Evolutionary conservation across 2,329 filamentous ascomycete genomes (phyloP), one percentile per base, ranked within the genome.

Genomic region (Beauveria varroae): DNA sequence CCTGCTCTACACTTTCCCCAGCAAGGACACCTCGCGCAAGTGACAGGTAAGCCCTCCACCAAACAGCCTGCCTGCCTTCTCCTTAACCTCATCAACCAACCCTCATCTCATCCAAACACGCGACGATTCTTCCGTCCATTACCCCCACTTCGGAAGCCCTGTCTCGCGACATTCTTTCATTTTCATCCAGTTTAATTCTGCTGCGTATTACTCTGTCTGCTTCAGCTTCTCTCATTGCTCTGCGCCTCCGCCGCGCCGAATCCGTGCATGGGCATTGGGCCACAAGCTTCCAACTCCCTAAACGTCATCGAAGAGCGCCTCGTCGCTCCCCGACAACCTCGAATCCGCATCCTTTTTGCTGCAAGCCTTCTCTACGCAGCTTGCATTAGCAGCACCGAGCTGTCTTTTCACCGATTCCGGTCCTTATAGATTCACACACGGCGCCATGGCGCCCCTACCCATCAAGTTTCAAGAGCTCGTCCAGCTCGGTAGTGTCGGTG

Each of bases 381-480:
- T 57, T 40, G n/a, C 41, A 60, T 52, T 43, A 14, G 44, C 56
- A 54, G 57, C 46, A 50, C 28, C 43, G 16, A 56, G 41, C 51
- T 57, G 51, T 51, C 24, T 12, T n/a, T 18, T 18, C 4, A 24
- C 30, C 34, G 26, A 20, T 34, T 20, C 44, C 41, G 18, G 62
- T 34, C 46, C 44, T 53, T 41, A 57, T 67, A 66, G 40, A 59
- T 22, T 28, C 56, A 55, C 44, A 50, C 14, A 40, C 65, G 72
- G 71, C 74, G 71, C 70, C 75, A 82, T 82, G 86, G 84, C 86
- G 75, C 84, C 87, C 77, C 82, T 96, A 73, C 91, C 90, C 72
- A 96, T 96, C 80, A 92, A 91, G 82, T 96, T 96, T 78, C 89
- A 89, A 75, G 92, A 96, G 86, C 85, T 93, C 72, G 84, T 93